phyloP scores from a whole-genome alignment of 2,329 filamentous ascomycete genomes.

The Aspergillus eucalypticola region DNA sequence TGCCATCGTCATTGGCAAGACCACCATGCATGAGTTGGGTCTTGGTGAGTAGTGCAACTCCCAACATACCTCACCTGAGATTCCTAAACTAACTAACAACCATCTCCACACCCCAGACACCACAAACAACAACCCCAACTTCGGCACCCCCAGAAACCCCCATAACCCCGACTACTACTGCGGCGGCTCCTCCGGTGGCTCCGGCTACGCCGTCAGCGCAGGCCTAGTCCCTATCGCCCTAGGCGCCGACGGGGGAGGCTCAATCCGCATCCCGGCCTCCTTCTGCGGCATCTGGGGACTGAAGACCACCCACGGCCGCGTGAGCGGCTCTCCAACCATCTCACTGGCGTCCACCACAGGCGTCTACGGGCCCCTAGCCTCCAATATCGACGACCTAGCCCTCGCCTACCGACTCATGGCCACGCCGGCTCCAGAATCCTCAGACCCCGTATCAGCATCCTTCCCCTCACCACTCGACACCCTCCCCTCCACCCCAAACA shows the following conservation, averaged over 20 bases:
- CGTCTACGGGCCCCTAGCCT: constrained; percentile 73
- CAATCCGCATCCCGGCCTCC: constrained; percentile 69
- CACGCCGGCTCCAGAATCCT: constrained; percentile 61
- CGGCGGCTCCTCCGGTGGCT: constrained; percentile 78
- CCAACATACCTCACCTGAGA: not conserved
- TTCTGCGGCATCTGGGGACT: constrained; percentile 82
- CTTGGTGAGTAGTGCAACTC: constrained; percentile 54
- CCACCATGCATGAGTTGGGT: constrained; percentile 78
- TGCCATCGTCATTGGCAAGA: constrained; percentile 73
- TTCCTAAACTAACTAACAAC: constrained; percentile 4
- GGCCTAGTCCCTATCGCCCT: constrained; percentile 72
- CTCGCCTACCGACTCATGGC: constrained; percentile 81
- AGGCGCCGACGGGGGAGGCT: constrained; percentile 75
- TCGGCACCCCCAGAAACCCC: constrained; percentile 76
- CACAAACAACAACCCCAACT: constrained; percentile 76
- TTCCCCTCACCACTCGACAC: constrained; percentile 57
- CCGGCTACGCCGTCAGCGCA: constrained; percentile 67
- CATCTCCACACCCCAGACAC: constrained; percentile 56
- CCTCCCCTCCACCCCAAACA: constrained; percentile 46
- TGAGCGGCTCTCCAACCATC: constrained; percentile 59
- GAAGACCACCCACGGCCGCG: constrained; percentile 74
- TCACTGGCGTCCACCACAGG: constrained; percentile 63
- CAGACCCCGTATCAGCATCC: constrained; percentile 58
- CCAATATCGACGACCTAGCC: constrained; percentile 74
- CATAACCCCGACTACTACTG: constrained; percentile 75